Evolutionary conservation across 1,284 basidiomycete species (phyloP).

Genomic region (Apiotrichum akiyoshidainum): DNA sequence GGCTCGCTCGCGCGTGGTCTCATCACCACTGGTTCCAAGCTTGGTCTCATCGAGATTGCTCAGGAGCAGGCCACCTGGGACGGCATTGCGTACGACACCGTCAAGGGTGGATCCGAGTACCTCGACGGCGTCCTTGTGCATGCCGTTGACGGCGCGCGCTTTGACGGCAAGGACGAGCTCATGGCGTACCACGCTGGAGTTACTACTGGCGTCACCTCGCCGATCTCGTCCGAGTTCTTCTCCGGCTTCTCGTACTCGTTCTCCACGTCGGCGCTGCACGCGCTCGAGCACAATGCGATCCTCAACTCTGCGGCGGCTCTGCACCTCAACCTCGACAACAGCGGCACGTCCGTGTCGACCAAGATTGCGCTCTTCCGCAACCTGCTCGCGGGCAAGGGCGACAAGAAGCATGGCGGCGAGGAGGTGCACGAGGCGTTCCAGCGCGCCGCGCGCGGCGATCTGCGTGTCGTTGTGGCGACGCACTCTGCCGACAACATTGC

Average conservation of each 20-base stretch:
- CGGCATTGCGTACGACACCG: conserved; percentile 48
- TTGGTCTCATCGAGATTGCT: conserved; percentile 52
- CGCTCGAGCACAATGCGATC: conserved; percentile 66
- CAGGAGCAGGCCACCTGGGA: conserved; percentile 66
- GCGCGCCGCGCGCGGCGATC: conserved; percentile 58
- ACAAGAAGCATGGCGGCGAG: conserved; percentile 19
- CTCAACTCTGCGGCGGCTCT: conserved; percentile 66
- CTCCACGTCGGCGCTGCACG: conserved; percentile 62
- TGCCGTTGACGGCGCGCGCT: conserved; percentile 71
- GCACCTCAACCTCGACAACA: conserved; percentile 62
- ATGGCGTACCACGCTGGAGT: conserved; percentile 57
- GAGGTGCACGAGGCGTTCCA: conserved; percentile 59
- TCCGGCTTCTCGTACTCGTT: conserved; percentile 66
- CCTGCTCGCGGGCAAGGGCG: conserved; percentile 55
- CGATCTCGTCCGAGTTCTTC: conserved; percentile 50
- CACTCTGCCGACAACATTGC: conserved; percentile 72
- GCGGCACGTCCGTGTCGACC: conserved; percentile 60
- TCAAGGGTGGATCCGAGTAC: conserved; percentile 54
- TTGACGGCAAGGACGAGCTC: conserved; percentile 66
- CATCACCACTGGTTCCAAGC: conserved; percentile 48
- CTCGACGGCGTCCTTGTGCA: conserved; percentile 59
- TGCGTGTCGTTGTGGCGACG: conserved; percentile 68
- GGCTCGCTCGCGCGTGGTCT: conserved; percentile 51
- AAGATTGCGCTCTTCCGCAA: conserved; percentile 67
- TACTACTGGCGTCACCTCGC: conserved; percentile 58